Evolutionary conservation across 257 asterid species (phyloP).

Genomic region (Rubia yunnanensis): DNA sequence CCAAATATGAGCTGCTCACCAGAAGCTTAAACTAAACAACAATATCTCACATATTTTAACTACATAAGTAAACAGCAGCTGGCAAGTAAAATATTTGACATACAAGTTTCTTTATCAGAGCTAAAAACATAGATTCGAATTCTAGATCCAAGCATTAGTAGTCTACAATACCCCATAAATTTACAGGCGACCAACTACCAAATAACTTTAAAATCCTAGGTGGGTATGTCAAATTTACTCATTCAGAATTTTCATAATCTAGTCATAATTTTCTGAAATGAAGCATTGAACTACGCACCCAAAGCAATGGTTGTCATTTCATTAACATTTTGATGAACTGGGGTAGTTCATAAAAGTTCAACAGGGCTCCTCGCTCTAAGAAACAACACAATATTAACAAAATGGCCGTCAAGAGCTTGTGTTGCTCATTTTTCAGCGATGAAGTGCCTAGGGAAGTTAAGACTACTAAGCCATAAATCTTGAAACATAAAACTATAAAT

Average conservation of each 20-base stretch:
- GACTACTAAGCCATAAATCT: too few relatives aligned
- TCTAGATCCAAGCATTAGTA: not conserved
- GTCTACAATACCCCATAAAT: too few relatives aligned
- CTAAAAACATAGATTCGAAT: not conserved
- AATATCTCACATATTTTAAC: not conserved
- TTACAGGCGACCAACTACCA: not conserved
- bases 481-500: too few relatives aligned
- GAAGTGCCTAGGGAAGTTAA: too few relatives aligned
- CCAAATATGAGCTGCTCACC: not conserved
- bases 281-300: not conserved
- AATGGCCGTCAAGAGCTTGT: not conserved
- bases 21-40: not conserved
- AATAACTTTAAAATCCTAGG: not conserved
- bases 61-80: not conserved
- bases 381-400: not conserved
- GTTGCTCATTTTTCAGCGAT: not conserved
- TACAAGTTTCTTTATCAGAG: not conserved
- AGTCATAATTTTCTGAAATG: not conserved
- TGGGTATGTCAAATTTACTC: not conserved
- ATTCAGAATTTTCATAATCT: not conserved
- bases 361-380: not conserved
- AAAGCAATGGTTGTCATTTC: not conserved
- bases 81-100: not conserved
- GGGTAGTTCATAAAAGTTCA: not conserved
- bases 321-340: not conserved